Evolutionary conservation across 352 stramenopile species (phyloP).

Genomic region (Phytophthora ramorum): DNA sequence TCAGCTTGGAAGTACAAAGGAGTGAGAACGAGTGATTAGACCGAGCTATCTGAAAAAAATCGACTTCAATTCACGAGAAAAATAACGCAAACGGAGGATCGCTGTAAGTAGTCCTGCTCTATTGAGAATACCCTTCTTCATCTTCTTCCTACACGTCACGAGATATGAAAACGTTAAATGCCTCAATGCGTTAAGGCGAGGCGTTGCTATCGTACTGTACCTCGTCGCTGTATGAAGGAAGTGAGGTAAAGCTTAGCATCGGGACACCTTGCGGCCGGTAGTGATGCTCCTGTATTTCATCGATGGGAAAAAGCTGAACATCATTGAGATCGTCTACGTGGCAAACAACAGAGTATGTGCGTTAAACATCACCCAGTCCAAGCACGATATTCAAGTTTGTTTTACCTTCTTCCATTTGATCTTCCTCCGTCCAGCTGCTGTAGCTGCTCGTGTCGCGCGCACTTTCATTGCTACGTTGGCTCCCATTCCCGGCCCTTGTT

Average conservation of each 20-base stretch:
- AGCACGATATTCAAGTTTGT: background rate
- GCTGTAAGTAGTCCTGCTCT: slow-evolving; percentile 9
- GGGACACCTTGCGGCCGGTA: slow-evolving; percentile 44
- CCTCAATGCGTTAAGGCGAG: background rate
- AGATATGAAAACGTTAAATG: background rate
- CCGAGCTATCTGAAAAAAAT: background rate
- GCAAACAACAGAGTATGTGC: background rate
- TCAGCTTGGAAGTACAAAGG: slow-evolving; percentile 36
- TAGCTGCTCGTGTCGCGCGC: slow-evolving; percentile 11
- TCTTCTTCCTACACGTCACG: slow-evolving; percentile 44
- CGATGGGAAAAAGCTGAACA: slow-evolving; percentile 36
- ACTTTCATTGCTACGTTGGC: slow-evolving; percentile 13
- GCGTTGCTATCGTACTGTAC: slow-evolving; percentile 24
- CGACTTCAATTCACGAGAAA: background rate
- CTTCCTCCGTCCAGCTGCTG: slow-evolving; percentile 20
- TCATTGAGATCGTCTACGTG: slow-evolving; percentile 38
- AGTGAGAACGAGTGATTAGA: background rate
- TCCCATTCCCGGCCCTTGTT: slow-evolving; percentile 4
- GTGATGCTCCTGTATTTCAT: slow-evolving; percentile 5
- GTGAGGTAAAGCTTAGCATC: slow-evolving; percentile 51
- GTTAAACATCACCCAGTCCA: background rate
- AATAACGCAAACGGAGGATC: too few relatives aligned
- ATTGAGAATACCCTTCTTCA: slow-evolving; percentile 34
- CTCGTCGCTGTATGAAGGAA: slow-evolving; percentile 67
- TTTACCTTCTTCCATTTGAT: slow-evolving; percentile 25